Evolutionary conservation across 192 early-diverging fungal species (phyloP), one percentile per base, ranked within the genome.

Genomic region (Coemansia sp.): DNA sequence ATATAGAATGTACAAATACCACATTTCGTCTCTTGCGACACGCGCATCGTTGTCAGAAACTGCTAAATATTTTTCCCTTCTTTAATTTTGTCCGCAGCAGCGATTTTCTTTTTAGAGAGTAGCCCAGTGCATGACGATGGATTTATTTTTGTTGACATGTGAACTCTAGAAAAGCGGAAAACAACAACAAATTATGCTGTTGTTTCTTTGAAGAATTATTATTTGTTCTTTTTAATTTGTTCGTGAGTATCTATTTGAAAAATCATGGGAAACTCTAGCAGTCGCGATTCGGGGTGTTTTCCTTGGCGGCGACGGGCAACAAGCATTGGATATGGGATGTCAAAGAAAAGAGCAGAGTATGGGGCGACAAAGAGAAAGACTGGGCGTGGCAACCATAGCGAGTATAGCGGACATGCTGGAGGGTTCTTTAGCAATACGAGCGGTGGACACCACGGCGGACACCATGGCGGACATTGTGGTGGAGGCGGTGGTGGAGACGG

Each of bases 221-320:
- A 43, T 60, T 41, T 9, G 22, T 49, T 60, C 25, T 47, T 17
- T 21, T 24, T 22, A 17, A 21, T 39, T 58, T 17, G 17, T 32
- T 22, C 1, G 6, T 43, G 21, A 39, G 21, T 17, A 6, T 32
- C 7, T 8, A 27, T 32, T 37, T 5, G 4, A 5, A 11, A 27
- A 6, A 56, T 27, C 39, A 60, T 60, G 58, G 58, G 58, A 4
- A 60, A 60, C 11, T 60, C 58, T 4, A 60, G 47, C 19, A 60
- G 58, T 25, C 58, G 41, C 45, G 22, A 23, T 15, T 29, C 23
- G 22, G 52, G 19, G 12, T 54, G 52, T 27, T 54, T 23, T n/a
- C 22, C 52, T 27, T 27, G 52, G 11, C 41, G 4, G 15, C 7
- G 41, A 45, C 41, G 41, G 14, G 41, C 15, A 45, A 35, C 32